Evolutionary conservation across 1,139 yeast genomes (phyloP).

Genomic region (Taphrina deformans): DNA sequence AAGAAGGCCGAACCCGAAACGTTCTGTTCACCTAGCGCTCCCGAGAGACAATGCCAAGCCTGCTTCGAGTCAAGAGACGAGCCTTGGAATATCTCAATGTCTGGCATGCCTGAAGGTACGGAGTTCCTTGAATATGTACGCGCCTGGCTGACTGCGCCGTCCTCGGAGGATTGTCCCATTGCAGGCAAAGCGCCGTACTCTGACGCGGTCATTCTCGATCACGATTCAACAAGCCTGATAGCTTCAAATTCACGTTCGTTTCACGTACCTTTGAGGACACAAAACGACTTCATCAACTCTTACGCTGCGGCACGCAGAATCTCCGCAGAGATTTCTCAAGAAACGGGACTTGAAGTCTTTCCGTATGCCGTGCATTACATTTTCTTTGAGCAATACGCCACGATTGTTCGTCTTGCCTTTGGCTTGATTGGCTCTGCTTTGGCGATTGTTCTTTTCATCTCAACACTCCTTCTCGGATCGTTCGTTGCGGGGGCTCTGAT

Average conservation of each 20-base stretch:
- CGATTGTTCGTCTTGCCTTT: conserved; percentile 61
- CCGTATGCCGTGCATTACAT: conserved; percentile 92
- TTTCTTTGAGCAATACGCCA: conserved; percentile 81
- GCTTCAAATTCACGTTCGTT: conserved; percentile 75
- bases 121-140: conserved; percentile 72
- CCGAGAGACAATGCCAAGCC: conserved; percentile 69
- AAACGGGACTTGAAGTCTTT: conserved; percentile 61
- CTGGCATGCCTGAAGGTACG: conserved; percentile 75
- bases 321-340: conserved; percentile 56
- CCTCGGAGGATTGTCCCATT: conserved; percentile 82
- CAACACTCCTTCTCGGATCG: conserved; percentile 67
- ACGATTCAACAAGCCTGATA: conserved; percentile 48
- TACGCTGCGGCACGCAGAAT: conserved; percentile 73
- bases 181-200: conserved; percentile 95
- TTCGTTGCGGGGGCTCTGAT: conserved; percentile 59
- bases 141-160: conserved; percentile 79
- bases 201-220: conserved; percentile 55
- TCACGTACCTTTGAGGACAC: conserved; percentile 80
- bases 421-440: conserved; percentile 59
- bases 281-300: conserved; percentile 77
- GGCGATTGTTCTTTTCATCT: conserved; percentile 55
- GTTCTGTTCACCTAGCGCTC: conserved; percentile 67
- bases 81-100: conserved; percentile 71
- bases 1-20: conserved; percentile 45
- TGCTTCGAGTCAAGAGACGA: conserved; percentile 63